Evolutionary conservation across 176 grass and related monocot genomes (phyloP).

Genomic region (Tillandsia fasciculata): DNA sequence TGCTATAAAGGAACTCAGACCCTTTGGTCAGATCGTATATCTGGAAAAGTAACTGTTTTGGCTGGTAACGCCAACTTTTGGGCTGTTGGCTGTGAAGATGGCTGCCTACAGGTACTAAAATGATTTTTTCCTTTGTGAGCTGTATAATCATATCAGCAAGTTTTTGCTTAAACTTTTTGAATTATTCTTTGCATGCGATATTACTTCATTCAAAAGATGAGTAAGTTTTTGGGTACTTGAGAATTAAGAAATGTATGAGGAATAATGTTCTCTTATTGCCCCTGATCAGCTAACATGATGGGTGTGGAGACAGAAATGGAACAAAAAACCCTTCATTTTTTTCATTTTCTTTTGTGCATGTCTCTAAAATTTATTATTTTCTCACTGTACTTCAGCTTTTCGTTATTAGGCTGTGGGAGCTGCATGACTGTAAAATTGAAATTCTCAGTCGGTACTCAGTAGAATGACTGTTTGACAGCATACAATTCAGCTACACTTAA

Average conservation of each 20-base stretch:
- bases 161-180: neutral
- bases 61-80: slow-evolving; percentile 93
- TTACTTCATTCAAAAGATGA: neutral
- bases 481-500: no score
- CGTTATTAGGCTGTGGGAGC: neutral
- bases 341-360: neutral
- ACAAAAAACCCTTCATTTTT: neutral
- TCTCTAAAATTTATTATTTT: neutral
- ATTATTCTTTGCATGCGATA: neutral
- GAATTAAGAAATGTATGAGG: neutral
- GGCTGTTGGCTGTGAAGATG: slow-evolving; percentile 88
- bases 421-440: neutral
- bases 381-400: neutral
- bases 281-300: neutral
- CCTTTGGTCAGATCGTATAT: slow-evolving; percentile 86
- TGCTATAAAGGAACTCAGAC: slow-evolving; percentile 57
- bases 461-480: no score
- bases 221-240: neutral
- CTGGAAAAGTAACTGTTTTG: slow-evolving; percentile 83
- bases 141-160: neutral
- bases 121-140: neutral
- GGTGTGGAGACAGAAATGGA: neutral
- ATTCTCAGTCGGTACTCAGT: neutral
- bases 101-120: slow-evolving; percentile 70
- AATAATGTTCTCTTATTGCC: neutral